Evolutionary conservation across 305 asterid species (phyloP).

Genomic region (Solanum hybrid): DNA sequence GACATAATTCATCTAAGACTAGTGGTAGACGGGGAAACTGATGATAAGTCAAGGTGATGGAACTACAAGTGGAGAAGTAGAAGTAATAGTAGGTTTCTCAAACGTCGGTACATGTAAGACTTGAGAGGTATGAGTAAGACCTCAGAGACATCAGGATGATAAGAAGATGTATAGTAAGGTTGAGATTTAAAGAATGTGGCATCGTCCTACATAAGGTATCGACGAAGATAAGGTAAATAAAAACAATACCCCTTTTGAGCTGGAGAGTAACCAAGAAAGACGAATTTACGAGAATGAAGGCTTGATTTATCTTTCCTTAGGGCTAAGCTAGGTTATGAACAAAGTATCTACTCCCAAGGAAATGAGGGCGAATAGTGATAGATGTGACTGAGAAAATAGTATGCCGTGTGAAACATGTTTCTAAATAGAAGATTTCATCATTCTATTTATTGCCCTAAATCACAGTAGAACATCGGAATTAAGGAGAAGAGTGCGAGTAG

Average conservation of each 20-base stretch:
- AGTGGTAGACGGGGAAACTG: background rate
- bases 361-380: background rate
- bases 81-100: background rate
- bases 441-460: no score
- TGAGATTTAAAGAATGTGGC: no score
- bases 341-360: background rate
- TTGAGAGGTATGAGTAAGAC: background rate
- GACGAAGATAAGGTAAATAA: no score
- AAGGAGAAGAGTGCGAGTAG: no score
- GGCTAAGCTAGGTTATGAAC: background rate
- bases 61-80: background rate
- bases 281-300: background rate
- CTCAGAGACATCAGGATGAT: background rate
- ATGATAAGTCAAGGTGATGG: background rate
- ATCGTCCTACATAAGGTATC: background rate
- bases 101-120: background rate
- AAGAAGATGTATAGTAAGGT: background rate
- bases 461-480: no score
- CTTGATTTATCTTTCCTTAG: background rate
- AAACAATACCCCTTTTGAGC: background rate
- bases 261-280: background rate
- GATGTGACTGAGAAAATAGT: no score
- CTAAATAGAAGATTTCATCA: background rate
- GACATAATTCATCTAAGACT: background rate
- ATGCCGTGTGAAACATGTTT: background rate